phyloP scores from a whole-genome alignment of 1,284 basidiomycete genomes.

The Apiotrichum montevideense region DNA sequence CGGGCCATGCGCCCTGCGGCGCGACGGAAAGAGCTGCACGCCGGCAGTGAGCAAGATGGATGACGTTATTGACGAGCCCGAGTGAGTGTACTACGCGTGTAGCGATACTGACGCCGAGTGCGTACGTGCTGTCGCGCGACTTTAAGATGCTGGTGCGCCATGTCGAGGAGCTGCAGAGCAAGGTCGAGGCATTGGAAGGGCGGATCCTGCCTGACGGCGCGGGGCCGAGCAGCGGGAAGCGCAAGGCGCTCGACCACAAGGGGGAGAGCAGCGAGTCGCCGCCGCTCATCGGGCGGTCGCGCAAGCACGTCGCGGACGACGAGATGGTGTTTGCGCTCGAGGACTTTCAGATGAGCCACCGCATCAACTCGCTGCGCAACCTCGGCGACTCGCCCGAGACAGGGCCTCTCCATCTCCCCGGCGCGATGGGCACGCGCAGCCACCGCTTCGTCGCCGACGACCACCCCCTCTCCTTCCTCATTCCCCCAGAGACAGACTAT shows the following conservation, averaged over 20 bases:
- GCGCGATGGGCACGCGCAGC: not conserved
- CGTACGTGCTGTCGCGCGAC: conserved; percentile 7
- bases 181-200: conserved; percentile 8
- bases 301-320: conserved; percentile 15
- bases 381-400: conserved; percentile 5
- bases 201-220: not conserved
- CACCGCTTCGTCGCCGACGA: not conserved
- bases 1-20: conserved; percentile 17
- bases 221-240: not conserved
- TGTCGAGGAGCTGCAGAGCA: conserved; percentile 4
- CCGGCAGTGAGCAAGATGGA: conserved; percentile 9
- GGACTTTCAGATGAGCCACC: conserved; percentile 17
- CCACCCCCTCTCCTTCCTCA: conserved; percentile 16
- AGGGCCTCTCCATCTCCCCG: not conserved
- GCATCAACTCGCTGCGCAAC: conserved; percentile 20
- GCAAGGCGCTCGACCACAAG: not conserved
- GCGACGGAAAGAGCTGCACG: conserved; percentile 17
- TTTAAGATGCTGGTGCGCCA: conserved; percentile 7
- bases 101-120: not conserved
- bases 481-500: conserved; percentile 12
- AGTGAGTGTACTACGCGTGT: not conserved
- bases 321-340: conserved; percentile 21
- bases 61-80: conserved; percentile 1
- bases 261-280: not conserved
- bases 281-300: conserved; percentile 1